Base-by-base conservation (phyloP, 257 asterid species). In the Capsicum pubescens region DNA sequence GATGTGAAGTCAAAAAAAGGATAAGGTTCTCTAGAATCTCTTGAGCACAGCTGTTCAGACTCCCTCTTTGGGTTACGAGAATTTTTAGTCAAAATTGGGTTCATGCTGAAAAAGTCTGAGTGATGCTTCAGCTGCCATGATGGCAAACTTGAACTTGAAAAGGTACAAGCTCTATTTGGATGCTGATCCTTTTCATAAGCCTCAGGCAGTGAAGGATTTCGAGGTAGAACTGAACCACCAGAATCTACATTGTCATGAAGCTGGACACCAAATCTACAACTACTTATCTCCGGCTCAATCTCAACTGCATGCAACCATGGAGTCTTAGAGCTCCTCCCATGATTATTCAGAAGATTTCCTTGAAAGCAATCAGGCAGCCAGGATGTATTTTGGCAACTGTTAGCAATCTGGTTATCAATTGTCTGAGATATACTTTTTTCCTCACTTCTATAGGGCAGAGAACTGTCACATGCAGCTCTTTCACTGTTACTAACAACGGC, bases 1-100 rank as follows among this genome's bases (percentile, higher is more conserved):
- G 91, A 89, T 85, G 97, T 86, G 86, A 97, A 97, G 88, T 95
- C 97, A 89, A 92, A 92, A 87, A 59, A 86, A 52, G 93, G 83
- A 63, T 78, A 84, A 77, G 89, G 70, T 87, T 78, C 82, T 80
- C 84, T 87, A 87, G 81, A 88, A 86, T 86, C 87, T 82, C 87
- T 77, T 81, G 72, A 87, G 71, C 68, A 83, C 32, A 85, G 88
- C 84, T 91, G 91, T 83, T 86, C 90, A 46, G 50, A 56, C 86
- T 86, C 84, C 81, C 89, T 83, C 89, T 86, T 88, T 81, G 80
- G 87, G 83, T 87, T 87, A 35, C 90, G 88, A 83, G 88, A 86
- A 77, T 86, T 82, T 89, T 88, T 89, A 54, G 89, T 86, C 87
- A 88, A 84, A 69, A 83, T 71, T 26, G 98, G 99, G 83, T 97